Percentiles rank a stretch among this genome's conserved stretches.
Evolutionary conservation across 768 basidiomycete genomes (phyloP).

Genomic region (Phallus indusiatus): DNA sequence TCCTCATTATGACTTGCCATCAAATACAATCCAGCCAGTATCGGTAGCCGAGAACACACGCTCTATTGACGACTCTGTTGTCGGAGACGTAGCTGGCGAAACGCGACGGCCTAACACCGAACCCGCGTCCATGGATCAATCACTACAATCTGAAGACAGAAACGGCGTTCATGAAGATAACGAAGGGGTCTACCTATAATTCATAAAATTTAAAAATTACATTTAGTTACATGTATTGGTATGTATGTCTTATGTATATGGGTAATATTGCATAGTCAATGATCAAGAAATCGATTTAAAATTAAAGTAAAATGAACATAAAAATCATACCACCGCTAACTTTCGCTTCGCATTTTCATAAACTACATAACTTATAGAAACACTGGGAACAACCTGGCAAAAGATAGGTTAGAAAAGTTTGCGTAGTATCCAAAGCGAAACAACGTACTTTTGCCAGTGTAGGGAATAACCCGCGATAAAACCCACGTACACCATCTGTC

Average conservation of each 20-base stretch:
- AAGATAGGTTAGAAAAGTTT: conserved; percentile 3
- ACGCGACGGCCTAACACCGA: no score
- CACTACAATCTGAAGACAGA: neutral
- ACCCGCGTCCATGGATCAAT: no score
- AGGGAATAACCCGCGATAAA: conserved; percentile 88
- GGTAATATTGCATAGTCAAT: neutral
- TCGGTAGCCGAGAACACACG: no score
- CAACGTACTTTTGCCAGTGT: conserved; percentile 76
- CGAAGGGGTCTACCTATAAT: conserved; percentile 4
- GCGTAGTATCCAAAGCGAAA: neutral
- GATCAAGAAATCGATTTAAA: neutral
- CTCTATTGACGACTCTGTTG: no score
- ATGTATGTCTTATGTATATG: neutral
- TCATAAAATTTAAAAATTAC: neutral
- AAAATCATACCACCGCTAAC: conserved; percentile 21
- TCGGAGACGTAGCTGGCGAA: no score
- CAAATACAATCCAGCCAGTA: neutral
- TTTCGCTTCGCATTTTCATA: conserved; percentile 80
- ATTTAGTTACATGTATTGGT: conserved; percentile 3
- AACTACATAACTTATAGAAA: conserved; percentile 94
- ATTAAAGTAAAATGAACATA: neutral
- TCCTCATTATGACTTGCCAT: conserved; percentile 36
- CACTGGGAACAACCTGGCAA: conserved; percentile 81
- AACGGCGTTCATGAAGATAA: neutral
- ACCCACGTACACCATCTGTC: conserved; percentile 86